Percentiles rank a stretch among this genome's conserved stretches.
Evolutionary conservation across 1,284 basidiomycete species (phyloP).

Genomic region (Schizophyllum amplum): DNA sequence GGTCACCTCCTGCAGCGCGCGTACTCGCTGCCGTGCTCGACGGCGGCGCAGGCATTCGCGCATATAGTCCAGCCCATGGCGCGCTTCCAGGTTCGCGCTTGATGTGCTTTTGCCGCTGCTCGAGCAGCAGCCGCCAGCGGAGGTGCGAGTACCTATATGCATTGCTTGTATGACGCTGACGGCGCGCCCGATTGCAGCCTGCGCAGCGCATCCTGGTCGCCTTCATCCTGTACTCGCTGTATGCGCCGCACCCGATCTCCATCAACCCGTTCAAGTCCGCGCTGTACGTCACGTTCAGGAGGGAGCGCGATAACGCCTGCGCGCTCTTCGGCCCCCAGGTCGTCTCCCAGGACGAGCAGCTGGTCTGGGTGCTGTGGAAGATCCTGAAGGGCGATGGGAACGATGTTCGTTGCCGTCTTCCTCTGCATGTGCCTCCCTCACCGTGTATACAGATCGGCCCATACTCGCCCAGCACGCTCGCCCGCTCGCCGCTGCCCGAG

Average conservation of each 20-base stretch:
- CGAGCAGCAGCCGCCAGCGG: conserved; percentile 37
- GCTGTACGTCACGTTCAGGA: conserved; percentile 52
- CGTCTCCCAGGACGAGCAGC: conserved; percentile 57
- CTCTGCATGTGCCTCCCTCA: too few relatives aligned
- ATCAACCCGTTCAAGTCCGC: conserved; percentile 73
- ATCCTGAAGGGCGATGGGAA: conserved; percentile 70
- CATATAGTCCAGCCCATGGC: conserved; percentile 63
- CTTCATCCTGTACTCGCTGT: conserved; percentile 68
- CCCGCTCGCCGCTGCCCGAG: conserved; percentile 59
- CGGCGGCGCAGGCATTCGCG: conserved; percentile 61
- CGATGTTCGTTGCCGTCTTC: conserved; percentile 52
- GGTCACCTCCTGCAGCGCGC: conserved; percentile 55
- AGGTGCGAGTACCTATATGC: conserved; percentile 23
- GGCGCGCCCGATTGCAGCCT: conserved; percentile 38
- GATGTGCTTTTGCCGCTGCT: conserved; percentile 68
- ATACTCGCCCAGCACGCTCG: conserved; percentile 63
- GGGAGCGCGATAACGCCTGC: conserved; percentile 54
- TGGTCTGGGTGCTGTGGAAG: conserved; percentile 79
- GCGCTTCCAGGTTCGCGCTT: conserved; percentile 69
- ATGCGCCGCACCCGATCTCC: conserved; percentile 64
- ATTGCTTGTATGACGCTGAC: conserved; percentile 5
- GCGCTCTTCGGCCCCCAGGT: conserved; percentile 41
- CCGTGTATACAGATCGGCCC: conserved; percentile 76
- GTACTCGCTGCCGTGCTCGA: conserved; percentile 61
- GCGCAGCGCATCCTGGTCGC: conserved; percentile 65